Evolutionary conservation across 2,329 filamentous ascomycete species (phyloP).

Genomic region (Hansfordia pulvinata): DNA sequence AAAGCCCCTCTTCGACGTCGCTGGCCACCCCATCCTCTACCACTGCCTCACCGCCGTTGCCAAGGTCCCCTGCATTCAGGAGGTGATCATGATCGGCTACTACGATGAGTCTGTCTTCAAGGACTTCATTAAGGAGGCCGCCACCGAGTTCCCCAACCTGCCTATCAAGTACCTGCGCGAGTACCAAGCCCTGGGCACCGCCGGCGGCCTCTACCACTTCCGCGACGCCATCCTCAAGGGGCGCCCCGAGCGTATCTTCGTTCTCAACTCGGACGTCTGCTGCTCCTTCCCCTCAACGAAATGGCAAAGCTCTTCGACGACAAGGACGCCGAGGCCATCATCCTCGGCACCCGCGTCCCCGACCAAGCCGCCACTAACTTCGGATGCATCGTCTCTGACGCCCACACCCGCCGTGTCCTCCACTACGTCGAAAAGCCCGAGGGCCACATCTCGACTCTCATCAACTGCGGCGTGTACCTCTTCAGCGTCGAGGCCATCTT

Average conservation of each 20-base stretch:
- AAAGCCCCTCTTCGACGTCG: slow-evolving; percentile 93
- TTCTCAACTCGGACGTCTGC: slow-evolving; percentile 96
- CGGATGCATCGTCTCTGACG: slow-evolving; percentile 91
- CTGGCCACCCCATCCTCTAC: slow-evolving; percentile 95
- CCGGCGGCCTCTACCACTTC: slow-evolving; percentile 96
- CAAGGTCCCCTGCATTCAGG: slow-evolving; percentile 80
- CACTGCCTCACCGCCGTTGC: slow-evolving; percentile 89
- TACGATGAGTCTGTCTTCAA: slow-evolving; percentile 96
- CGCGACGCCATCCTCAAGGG: slow-evolving; percentile 97
- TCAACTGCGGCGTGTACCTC: slow-evolving; percentile 98
- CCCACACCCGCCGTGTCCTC: slow-evolving; percentile 85
- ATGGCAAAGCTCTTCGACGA: slow-evolving; percentile 93
- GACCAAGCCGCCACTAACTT: slow-evolving; percentile 93
- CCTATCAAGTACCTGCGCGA: slow-evolving; percentile 92
- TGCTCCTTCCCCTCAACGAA: slow-evolving; percentile 94
- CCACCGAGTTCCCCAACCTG: slow-evolving; percentile 73
- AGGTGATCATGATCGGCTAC: slow-evolving; percentile 97
- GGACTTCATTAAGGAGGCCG: slow-evolving; percentile 91
- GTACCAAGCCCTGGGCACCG: slow-evolving; percentile 91
- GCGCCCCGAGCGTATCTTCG: slow-evolving; percentile 86
- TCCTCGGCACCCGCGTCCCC: slow-evolving; percentile 80
- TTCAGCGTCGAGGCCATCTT: slow-evolving; percentile 95
- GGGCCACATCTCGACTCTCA: slow-evolving; percentile 92
- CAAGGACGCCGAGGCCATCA: slow-evolving; percentile 91
- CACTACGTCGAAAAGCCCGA: slow-evolving; percentile 99